Evolutionary conservation across 148 eudicot species (phyloP), one percentile per base, ranked within the genome.

Genomic region (Pouteria glomerata): DNA sequence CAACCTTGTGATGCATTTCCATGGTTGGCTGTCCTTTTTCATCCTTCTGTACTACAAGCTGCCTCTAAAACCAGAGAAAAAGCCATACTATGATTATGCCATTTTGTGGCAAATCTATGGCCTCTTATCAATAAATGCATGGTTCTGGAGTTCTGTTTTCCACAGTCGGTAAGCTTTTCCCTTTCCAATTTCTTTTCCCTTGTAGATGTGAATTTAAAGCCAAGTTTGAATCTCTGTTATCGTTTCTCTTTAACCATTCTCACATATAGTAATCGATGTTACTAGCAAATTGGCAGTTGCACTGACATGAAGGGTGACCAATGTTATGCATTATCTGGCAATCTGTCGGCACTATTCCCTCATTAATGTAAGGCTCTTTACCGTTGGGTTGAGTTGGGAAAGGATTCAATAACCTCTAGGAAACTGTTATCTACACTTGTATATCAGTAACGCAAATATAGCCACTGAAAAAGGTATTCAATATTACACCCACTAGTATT

Each of bases 131-230:
- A 53, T 93, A 68, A 90, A 88, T 71, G 78, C 94, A 18, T 93
- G 98, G 94, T 73, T 93, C 76, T 93, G 98, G 96, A 90, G 96
- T 80, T 90, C 92, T 72, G 81, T 87, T 78, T 93, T 90, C 75
- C 98, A 93, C 58, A 84, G 90, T 73, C 78, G 96, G 98, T 93
- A 64, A 82, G 85, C 51, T 67, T 63, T 68, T 74, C 42, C 18
- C 69, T 42, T 62, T 47, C 3, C 19, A 16, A n/a, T 57, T 65
- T 21, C 10, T 19, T 21, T 60, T 6, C 50, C 13, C 37, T 60
- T 27, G n/a, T 24, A 24, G 53, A 26, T 64, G 33, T 18, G 26
- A 16, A 31, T 12, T 27, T 47, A 1, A 44, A 8, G 44, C 48
- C 19, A 26, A 34, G 34, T 35, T 47, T 8, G 62, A 52, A 15